Conservation (phyloP, 23 red algal genomes). For the Pyropia haitanensis region DNA sequence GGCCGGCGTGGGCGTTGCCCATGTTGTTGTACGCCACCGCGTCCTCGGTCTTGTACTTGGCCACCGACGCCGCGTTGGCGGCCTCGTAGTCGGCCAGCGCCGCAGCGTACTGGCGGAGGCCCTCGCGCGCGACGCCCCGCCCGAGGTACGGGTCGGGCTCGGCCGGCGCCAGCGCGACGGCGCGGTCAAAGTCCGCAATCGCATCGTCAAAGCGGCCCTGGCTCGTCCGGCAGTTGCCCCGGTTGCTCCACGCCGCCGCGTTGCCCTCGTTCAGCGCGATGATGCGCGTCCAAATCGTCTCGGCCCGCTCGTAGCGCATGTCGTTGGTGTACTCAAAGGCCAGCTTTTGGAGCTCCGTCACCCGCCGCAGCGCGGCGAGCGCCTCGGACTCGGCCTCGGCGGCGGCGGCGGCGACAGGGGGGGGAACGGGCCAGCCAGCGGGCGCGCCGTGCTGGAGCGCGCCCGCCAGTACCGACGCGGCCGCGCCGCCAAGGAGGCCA, state of each 20-base stretch:
- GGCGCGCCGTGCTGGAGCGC: too few relatives aligned
- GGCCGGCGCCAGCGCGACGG: slow-evolving; percentile 58
- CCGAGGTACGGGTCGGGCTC: slow-evolving; percentile 63
- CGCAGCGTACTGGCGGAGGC: slow-evolving; percentile 17
- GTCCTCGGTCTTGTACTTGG: slow-evolving; percentile 18
- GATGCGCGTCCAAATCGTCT: slow-evolving; percentile 45
- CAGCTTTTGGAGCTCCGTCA: slow-evolving; percentile 50
- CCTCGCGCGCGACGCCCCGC: slow-evolving; percentile 52
- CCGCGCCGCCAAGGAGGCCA: too few relatives aligned
- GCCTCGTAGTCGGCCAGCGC: slow-evolving; percentile 17
- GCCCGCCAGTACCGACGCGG: too few relatives aligned
- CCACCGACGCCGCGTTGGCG: slow-evolving; percentile 16
- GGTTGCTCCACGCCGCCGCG: slow-evolving; percentile 69
- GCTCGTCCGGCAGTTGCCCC: slow-evolving; percentile 57
- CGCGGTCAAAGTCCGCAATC: slow-evolving; percentile 42
- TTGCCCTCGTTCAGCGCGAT: slow-evolving; percentile 53
- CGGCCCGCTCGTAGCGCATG: slow-evolving; percentile 24
- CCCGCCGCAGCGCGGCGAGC: slow-evolving; percentile 27
- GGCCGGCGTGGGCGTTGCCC: slow-evolving; percentile 47
- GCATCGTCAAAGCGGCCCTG: slow-evolving; percentile 59
- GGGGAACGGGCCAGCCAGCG: not conserved
- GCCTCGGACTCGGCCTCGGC: not conserved
- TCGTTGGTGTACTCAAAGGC: slow-evolving; percentile 65
- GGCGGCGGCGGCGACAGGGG: not conserved
- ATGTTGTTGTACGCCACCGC: slow-evolving; percentile 51